phyloP scores from a whole-genome alignment of 495 filamentous ascomycete genomes.

The Peziza echinospora region DNA sequence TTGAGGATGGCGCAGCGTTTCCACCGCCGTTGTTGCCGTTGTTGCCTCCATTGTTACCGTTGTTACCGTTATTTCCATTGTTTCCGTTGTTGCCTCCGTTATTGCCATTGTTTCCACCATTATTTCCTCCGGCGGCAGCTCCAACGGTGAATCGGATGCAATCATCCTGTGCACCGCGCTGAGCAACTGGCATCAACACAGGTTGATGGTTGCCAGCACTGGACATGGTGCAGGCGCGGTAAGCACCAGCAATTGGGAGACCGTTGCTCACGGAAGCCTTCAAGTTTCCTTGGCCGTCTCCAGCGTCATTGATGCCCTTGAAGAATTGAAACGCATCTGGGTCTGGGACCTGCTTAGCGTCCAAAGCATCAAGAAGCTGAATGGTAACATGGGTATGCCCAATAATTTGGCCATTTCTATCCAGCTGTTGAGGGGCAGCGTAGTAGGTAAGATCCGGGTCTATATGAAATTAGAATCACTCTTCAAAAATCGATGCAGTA shows the following conservation, averaged over 20 bases:
- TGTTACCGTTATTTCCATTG: background rate
- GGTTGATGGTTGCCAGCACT: constrained; percentile 51
- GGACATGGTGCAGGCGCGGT: constrained; percentile 52
- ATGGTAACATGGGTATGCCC: constrained; percentile 55
- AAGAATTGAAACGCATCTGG: constrained; percentile 10
- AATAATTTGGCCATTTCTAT: constrained; percentile 16
- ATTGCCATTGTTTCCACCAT: background rate
- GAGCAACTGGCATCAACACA: constrained; percentile 54
- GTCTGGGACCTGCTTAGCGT: constrained; percentile 23
- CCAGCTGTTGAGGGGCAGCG: constrained; percentile 34
- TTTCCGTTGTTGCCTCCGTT: background rate
- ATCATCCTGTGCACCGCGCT: constrained; percentile 52
- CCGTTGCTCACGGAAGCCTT: constrained; percentile 34
- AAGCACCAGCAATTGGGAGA: constrained; percentile 39
- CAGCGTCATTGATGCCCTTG: constrained; percentile 18
- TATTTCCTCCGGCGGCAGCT: background rate
- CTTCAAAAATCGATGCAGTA: too few species aligned
- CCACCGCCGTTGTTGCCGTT: constrained; percentile 1
- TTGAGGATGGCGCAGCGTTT: background rate
- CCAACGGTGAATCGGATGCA: constrained; percentile 39
- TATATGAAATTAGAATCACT: too few species aligned
- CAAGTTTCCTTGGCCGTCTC: constrained; percentile 21
- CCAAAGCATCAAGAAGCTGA: constrained; percentile 33
- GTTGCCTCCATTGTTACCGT: constrained; percentile 2
- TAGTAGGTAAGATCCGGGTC: constrained; percentile 37